Evolutionary conservation across 108 stramenopile genomes (phyloP).

Genomic region (Stephanodiscus minutulus): DNA sequence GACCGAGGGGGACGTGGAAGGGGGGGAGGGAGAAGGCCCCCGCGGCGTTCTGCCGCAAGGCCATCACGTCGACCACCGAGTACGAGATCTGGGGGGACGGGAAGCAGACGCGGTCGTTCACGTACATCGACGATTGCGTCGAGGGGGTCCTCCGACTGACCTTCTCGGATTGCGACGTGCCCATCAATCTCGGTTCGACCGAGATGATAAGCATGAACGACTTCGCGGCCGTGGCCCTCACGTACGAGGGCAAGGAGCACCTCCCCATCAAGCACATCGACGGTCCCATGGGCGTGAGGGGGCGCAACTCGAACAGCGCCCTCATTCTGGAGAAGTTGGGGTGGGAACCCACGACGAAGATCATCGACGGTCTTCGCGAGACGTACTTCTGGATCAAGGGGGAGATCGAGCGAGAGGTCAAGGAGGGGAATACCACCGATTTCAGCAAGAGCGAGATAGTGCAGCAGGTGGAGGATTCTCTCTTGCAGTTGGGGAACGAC

Average conservation of each 20-base stretch:
- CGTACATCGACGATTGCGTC: slow-evolving; percentile 99
- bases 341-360: slow-evolving; percentile 93
- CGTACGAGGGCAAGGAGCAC: slow-evolving; percentile 85
- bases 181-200: slow-evolving; percentile 95
- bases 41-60: slow-evolving; percentile 99
- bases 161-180: slow-evolving; percentile 90
- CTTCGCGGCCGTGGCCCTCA: slow-evolving; percentile 92
- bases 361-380: slow-evolving; percentile 85
- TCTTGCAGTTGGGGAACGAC: slow-evolving; percentile 85
- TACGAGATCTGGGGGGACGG: slow-evolving; percentile 99
- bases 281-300: slow-evolving; percentile 98
- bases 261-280: slow-evolving; percentile 98
- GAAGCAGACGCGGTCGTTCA: slow-evolving; percentile 97
- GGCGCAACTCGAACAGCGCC: slow-evolving; percentile 97
- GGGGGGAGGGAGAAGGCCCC: slow-evolving; percentile 99
- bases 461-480: slow-evolving; percentile 88
- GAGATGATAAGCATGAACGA: slow-evolving; percentile 98
- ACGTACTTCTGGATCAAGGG: slow-evolving; percentile 98
- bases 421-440: slow-evolving; percentile 62
- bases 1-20: slow-evolving; percentile 98
- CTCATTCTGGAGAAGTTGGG: slow-evolving; percentile 92
- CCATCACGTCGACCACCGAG: slow-evolving; percentile 84
- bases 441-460: slow-evolving; percentile 88
- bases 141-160: slow-evolving; percentile 96
- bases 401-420: slow-evolving; percentile 82